Evolutionary conservation across 2,329 filamentous ascomycete genomes (phyloP).

Genomic region (Orbilia ellipsospora): DNA sequence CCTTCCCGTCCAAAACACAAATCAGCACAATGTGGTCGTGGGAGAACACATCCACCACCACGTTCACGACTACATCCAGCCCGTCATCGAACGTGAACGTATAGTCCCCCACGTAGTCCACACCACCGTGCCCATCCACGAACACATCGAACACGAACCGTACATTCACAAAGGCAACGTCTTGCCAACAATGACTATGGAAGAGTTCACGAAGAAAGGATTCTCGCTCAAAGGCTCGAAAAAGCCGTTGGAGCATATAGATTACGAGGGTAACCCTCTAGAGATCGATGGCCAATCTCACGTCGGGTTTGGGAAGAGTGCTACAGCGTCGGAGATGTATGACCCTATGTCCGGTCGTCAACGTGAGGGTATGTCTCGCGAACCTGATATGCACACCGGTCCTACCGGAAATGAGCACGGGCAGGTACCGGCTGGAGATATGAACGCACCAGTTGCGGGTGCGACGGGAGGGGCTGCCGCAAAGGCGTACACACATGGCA

Average conservation of each 20-base stretch:
- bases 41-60: constrained; percentile 75
- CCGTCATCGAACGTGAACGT: constrained; percentile 76
- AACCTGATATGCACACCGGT: no score
- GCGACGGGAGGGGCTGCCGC: constrained; percentile 7
- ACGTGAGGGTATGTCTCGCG: not conserved
- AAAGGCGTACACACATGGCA: constrained; percentile 24
- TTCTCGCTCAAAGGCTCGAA: constrained; percentile 55
- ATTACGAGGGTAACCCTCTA: constrained; percentile 59
- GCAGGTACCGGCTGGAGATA: not conserved
- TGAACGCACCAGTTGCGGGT: not conserved
- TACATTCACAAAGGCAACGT: constrained; percentile 74
- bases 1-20: constrained; percentile 41
- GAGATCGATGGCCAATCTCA: constrained; percentile 22
- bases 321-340: not conserved
- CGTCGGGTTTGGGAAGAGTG: constrained; percentile 18
- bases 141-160: constrained; percentile 75
- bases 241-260: constrained; percentile 38
- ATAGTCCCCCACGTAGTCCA: constrained; percentile 76
- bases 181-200: constrained; percentile 73
- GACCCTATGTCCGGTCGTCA: not conserved
- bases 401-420: no score
- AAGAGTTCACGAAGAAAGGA: constrained; percentile 68
- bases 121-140: constrained; percentile 77
- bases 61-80: constrained; percentile 76
- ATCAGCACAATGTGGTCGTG: constrained; percentile 64